Conservation (phyloP, 1,284 basidiomycete species). For the Taiwanofungus camphoratus region DNA sequence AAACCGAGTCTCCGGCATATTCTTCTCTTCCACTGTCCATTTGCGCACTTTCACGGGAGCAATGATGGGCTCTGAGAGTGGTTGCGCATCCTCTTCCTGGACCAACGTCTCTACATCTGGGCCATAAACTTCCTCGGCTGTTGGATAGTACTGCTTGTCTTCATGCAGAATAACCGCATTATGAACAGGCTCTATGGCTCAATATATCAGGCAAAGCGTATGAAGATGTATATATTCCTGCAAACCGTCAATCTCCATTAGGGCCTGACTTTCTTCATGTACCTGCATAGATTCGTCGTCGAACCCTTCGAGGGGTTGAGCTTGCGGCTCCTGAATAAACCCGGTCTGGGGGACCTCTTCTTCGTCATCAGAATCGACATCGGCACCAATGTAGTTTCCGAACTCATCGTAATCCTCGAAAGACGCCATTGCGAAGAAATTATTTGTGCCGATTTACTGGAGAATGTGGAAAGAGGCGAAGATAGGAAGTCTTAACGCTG, state of each 20-base stretch:
- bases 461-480: background rate
- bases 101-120: slow-evolving; percentile 94
- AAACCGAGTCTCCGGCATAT: slow-evolving; percentile 88
- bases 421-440: slow-evolving; percentile 56
- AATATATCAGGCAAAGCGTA: background rate
- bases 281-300: slow-evolving; percentile 53
- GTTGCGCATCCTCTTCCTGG: slow-evolving; percentile 97
- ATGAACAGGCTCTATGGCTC: slow-evolving; percentile 54
- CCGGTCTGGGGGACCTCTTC: slow-evolving; percentile 50
- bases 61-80: slow-evolving; percentile 91
- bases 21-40: slow-evolving; percentile 91
- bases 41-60: slow-evolving; percentile 91
- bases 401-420: slow-evolving; percentile 89
- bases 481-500: too few species aligned
- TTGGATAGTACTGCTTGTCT: slow-evolving; percentile 97
- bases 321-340: slow-evolving; percentile 34
- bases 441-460: background rate
- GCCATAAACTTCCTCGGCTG: slow-evolving; percentile 90
- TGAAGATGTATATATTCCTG: slow-evolving; percentile 12
- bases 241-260: slow-evolving; percentile 82
- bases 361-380: slow-evolving; percentile 86
- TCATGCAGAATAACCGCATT: slow-evolving; percentile 93
- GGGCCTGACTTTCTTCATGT: slow-evolving; percentile 51
- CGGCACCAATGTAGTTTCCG: slow-evolving; percentile 93
- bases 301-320: slow-evolving; percentile 66